phyloP scores from a whole-genome alignment of 106 monocot genomes.

The Narthecium ossifragum region DNA sequence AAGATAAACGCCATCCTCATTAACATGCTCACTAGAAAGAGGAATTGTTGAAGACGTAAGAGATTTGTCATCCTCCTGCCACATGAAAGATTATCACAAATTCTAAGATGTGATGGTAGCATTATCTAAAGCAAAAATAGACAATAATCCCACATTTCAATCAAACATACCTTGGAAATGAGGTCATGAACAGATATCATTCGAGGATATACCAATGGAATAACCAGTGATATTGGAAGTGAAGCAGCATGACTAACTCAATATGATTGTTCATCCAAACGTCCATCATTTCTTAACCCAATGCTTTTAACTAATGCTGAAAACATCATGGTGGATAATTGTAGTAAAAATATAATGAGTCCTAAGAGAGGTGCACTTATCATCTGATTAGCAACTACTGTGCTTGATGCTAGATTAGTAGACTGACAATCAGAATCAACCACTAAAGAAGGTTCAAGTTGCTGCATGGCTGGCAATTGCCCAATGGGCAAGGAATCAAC shows the following conservation, averaged over 20 bases:
- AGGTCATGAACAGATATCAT: conserved; percentile 86
- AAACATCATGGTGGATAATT: too few species aligned
- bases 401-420: conserved; percentile 16
- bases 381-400: not conserved
- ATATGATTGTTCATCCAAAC: conserved; percentile 89
- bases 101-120: not conserved
- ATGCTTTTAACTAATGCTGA: conserved; percentile 79
- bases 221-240: conserved; percentile 55
- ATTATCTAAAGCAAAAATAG: not conserved
- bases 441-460: conserved; percentile 30
- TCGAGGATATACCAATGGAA: conserved; percentile 91
- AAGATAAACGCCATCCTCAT: conserved; percentile 89
- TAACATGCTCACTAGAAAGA: conserved; percentile 81
- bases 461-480: conserved; percentile 22
- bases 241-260: conserved; percentile 59
- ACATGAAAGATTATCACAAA: conserved; percentile 5
- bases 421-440: conserved; percentile 4
- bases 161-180: conserved; percentile 60
- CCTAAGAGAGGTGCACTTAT: conserved; percentile 3
- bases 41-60: conserved; percentile 49
- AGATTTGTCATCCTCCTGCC: conserved; percentile 60
- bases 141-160: too few species aligned
- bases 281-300: conserved; percentile 86
- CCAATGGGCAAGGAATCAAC: conserved; percentile 16
- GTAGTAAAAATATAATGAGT: too few species aligned